Evolutionary conservation across 768 basidiomycete species (phyloP), one percentile per base, ranked within the genome.

Genomic region (Leccinum subtestaceum): DNA sequence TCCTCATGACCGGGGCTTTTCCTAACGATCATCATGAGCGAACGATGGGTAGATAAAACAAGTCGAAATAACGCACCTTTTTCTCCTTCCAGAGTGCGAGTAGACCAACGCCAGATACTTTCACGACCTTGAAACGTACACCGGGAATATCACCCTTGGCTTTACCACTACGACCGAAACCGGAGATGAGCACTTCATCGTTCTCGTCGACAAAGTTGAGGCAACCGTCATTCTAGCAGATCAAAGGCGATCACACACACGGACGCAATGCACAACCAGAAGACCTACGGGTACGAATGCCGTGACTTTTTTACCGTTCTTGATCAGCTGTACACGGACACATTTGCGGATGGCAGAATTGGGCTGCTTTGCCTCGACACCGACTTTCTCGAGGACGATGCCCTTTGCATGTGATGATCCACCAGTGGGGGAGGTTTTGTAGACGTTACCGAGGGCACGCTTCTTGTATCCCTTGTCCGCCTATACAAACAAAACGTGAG

Each of bases 321-420:
- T 99, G 78, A 99, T 98, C 68, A 99, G 84, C 73, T 99, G 97
- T 63, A 99, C 97, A 81, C 97, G 94, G 67, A 99, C 97, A 82
- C 97, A 99, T 78, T 99, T 99, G 78, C 97, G 95, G 78, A 99
- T 98, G 76, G 97, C 97, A 74, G 97, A 99, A 86, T 99, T 99
- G 80, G 97, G 97, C 78, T 99, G 97, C 81, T 99, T 99, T 75
- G 97, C 96, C 82, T 99, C 97, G 64, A 99, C 96, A 74, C 97
- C 97, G 72, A 99, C 95, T 83, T 99, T 99, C 81, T 99, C 97
- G 61, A 99, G 88, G 60, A 99, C 97, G 73, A 99, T 99, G 66
- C 97, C 97, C 83, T 99, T 99, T 67, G 97, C 97, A 78, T 99
- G 97, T 66, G 97, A 98, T 58, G 95, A 95, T 66, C 97, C 97